These are phyloP conservation scores for Haplographium delicatum DNA, from an alignment of 495 filamentous ascomycete species.

Conservation along the genomic window DNA sequence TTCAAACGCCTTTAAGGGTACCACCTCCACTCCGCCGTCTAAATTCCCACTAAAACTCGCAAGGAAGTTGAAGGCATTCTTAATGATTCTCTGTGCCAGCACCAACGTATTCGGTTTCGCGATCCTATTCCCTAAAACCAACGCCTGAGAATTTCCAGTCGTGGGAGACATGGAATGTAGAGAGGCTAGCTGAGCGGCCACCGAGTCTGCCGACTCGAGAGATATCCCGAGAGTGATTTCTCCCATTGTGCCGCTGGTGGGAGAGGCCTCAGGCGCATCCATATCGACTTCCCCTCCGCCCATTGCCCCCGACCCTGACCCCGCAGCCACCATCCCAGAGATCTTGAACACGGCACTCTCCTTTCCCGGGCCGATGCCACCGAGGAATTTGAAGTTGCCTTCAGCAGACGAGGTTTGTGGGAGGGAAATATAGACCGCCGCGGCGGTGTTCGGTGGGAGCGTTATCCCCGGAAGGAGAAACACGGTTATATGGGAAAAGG, in stretches of 20 bases:
- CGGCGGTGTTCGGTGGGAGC: constrained; percentile 71
- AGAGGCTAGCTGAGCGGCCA: constrained; percentile 61
- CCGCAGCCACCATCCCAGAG: constrained; percentile 27
- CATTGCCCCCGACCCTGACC: constrained; percentile 36
- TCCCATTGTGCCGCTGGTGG: constrained; percentile 28
- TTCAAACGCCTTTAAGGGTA: constrained; percentile 84
- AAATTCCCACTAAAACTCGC: constrained; percentile 69
- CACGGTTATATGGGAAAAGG: constrained; percentile 76
- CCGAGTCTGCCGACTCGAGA: constrained; percentile 66
- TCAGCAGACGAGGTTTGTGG: constrained; percentile 33
- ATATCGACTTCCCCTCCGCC: constrained; percentile 29
- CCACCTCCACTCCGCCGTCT: constrained; percentile 64
- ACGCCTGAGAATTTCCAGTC: constrained; percentile 27
- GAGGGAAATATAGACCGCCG: constrained; percentile 81
- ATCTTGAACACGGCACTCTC: constrained; percentile 84
- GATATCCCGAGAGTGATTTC: constrained; percentile 73
- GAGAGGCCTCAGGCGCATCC: constrained; percentile 13
- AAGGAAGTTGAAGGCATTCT: constrained; percentile 96
- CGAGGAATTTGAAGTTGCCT: constrained; percentile 70
- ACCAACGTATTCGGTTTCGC: constrained; percentile 55
- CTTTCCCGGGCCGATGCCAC: constrained; percentile 82
- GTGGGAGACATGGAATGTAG: constrained; percentile 36
- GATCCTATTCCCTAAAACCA: constrained; percentile 26
- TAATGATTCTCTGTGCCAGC: constrained; percentile 87
- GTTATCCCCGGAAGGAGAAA: constrained; percentile 79